Conservation (phyloP, 1,284 basidiomycete species). For the Pseudozyma tsukubaensis region DNA sequence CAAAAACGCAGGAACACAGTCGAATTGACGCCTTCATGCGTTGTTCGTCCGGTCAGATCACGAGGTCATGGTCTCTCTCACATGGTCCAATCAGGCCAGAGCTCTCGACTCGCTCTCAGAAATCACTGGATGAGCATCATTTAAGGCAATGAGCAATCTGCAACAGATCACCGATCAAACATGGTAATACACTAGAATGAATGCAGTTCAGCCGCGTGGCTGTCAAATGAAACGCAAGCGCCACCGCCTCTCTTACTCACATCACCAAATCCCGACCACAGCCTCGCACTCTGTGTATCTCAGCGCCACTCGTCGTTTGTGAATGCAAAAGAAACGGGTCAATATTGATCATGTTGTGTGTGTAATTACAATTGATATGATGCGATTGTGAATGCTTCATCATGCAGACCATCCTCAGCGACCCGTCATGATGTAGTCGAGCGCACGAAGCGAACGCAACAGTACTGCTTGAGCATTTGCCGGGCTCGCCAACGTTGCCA, state of each 20-base stretch:
- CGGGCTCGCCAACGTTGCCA: conserved; percentile 63
- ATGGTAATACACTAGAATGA: too few species aligned
- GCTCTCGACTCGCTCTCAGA: too few species aligned
- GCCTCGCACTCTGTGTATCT: background rate
- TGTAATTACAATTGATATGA: conserved; percentile 6
- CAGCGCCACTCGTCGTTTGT: background rate
- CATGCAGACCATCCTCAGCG: conserved; percentile 14
- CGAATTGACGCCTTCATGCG: too few species aligned
- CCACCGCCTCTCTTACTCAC: background rate
- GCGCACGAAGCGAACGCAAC: conserved; percentile 63
- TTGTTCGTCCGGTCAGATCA: too few species aligned
- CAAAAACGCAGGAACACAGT: too few species aligned
- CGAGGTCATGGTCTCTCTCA: too few species aligned
- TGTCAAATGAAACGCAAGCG: background rate
- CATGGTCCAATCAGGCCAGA: too few species aligned
- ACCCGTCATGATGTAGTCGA: conserved; percentile 62
- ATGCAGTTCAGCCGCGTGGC: too few species aligned
- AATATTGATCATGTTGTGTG: background rate
- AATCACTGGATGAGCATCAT: too few species aligned
- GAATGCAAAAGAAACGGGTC: conserved; percentile 1
- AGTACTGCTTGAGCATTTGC: conserved; percentile 64
- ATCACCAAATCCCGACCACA: background rate
- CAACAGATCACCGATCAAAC: too few species aligned
- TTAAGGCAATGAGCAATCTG: too few species aligned
- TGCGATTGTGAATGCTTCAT: background rate